Evolutionary conservation across 139 green algal genomes (phyloP).

Genomic region (Chlamydomonas applanata): DNA sequence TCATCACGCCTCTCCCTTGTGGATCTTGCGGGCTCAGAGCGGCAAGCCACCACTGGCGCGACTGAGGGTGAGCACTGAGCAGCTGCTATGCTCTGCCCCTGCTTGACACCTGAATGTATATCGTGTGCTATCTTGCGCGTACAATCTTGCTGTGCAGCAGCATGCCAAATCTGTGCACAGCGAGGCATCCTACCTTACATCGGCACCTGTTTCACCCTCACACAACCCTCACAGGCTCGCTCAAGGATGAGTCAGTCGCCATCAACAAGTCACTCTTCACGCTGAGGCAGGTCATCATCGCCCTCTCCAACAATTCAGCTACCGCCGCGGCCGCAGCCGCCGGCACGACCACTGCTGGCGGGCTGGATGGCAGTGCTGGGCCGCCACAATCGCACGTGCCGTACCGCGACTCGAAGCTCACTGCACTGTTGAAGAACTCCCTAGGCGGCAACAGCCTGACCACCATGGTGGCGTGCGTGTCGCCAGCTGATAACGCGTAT

Average conservation of each 20-base stretch:
- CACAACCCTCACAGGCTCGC: background rate
- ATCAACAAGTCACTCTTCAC: constrained; percentile 70
- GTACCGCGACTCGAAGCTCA: constrained; percentile 53
- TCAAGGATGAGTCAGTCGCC: constrained; percentile 47
- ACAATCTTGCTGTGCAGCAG: no score
- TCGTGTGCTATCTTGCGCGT: background rate
- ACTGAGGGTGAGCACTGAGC: constrained; percentile 22
- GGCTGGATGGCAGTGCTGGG: background rate
- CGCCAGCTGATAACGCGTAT: constrained; percentile 20
- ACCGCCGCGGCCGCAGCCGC: constrained; percentile 8
- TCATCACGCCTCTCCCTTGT: constrained; percentile 44
- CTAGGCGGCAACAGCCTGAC: constrained; percentile 51
- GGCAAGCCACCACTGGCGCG: constrained; percentile 21
- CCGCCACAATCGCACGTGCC: background rate
- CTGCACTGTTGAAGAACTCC: constrained; percentile 53
- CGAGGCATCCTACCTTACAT: no score
- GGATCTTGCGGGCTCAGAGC: constrained; percentile 59
- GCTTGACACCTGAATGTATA: background rate
- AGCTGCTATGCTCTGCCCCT: no score
- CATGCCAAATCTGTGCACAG: no score
- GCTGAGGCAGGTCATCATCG: constrained; percentile 41
- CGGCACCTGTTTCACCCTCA: background rate
- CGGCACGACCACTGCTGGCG: no score
- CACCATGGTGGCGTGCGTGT: constrained; percentile 54
- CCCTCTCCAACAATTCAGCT: background rate